Evolutionary conservation across 352 stramenopile genomes (phyloP).

Genomic region (Plasmopara viticola): DNA sequence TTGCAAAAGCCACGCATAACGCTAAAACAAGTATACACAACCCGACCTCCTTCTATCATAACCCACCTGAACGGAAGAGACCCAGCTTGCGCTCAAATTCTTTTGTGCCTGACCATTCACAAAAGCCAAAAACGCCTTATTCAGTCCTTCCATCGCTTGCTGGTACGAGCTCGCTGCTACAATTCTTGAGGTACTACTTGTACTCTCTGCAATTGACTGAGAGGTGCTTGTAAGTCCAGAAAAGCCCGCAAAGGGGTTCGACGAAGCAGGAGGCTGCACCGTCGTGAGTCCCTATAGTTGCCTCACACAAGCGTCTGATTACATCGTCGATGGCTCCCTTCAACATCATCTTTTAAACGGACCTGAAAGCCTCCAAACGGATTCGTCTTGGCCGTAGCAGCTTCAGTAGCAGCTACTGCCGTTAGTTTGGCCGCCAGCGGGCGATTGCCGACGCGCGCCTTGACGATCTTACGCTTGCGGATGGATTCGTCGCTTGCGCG

Average conservation of each 20-base stretch:
- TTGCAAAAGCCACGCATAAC: slow-evolving; percentile 2
- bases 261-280: slow-evolving; percentile 8
- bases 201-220: slow-evolving; percentile 3
- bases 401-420: slow-evolving; percentile 5
- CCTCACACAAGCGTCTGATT: slow-evolving; percentile 3
- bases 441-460: slow-evolving; percentile 35
- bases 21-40: background rate
- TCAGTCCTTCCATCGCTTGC: slow-evolving; percentile 73
- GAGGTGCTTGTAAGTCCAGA: slow-evolving; percentile 32
- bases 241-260: slow-evolving; percentile 70
- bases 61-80: slow-evolving; percentile 43
- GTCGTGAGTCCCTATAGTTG: slow-evolving; percentile 27
- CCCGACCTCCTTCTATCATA: background rate
- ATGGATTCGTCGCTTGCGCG: slow-evolving; percentile 66
- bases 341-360: background rate
- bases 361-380: slow-evolving; percentile 48
- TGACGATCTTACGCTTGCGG: slow-evolving; percentile 75
- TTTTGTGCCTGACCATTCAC: slow-evolving; percentile 55
- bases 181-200: slow-evolving; percentile 7
- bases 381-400: slow-evolving; percentile 20
- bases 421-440: slow-evolving; percentile 16
- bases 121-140: slow-evolving; percentile 77
- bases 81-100: slow-evolving; percentile 67
- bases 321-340: background rate
- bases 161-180: slow-evolving; percentile 37